Evolutionary conservation across 306 rosid species (phyloP), one percentile per base, ranked within the genome.

Genomic region (Dicorynia guianensis): DNA sequence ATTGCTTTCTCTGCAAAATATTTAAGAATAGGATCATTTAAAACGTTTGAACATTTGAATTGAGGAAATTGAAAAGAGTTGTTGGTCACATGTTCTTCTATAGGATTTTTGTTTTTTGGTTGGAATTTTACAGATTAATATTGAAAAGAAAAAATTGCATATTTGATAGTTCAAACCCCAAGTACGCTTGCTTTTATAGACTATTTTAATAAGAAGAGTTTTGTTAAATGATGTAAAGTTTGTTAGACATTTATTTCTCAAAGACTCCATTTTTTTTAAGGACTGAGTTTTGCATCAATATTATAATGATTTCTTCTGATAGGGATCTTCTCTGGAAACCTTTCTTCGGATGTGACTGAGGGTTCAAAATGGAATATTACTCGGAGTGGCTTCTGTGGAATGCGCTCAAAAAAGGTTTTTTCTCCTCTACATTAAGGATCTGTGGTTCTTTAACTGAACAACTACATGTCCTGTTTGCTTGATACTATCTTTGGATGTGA

Each of bases 311-410:
- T 63, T 80, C 14, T 33, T 76, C 38, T 43, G 18, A 55, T 74
- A 85, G 98, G 98, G 74, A 69, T 89, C 50, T 93, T 93, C 87
- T 91, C 90, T 10, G 98, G 98, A 25, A 85, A 82, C 75, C 98
- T 93, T 74, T 91, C 97, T 14, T 80, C 86, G 64, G 91, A 91
- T 83, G 88, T 89, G 30, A 49, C 81, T 71, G 85, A 67, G 71
- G 93, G 74, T 35, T 68, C 97, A 67, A 91, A 85, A 67, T 93
- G 91, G 96, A 93, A 78, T 36, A 84, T 93, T 30, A 17, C 49
- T 53, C 81, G 98, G 20, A 75, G 96, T 82, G 98, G 98, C 25
- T 93, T 93, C 72, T 93, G 98, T 62, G 98, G 98, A 77, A 93
- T 93, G 98, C 93, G 97, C 35, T 93, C 98, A 25, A 93, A 88